A percentile compares a stretch with the other conserved stretches of the same genome.
These are phyloP conservation scores for Phaffia tasmanica DNA, from an alignment of 768 basidiomycete species.

Conservation along the genomic window DNA sequence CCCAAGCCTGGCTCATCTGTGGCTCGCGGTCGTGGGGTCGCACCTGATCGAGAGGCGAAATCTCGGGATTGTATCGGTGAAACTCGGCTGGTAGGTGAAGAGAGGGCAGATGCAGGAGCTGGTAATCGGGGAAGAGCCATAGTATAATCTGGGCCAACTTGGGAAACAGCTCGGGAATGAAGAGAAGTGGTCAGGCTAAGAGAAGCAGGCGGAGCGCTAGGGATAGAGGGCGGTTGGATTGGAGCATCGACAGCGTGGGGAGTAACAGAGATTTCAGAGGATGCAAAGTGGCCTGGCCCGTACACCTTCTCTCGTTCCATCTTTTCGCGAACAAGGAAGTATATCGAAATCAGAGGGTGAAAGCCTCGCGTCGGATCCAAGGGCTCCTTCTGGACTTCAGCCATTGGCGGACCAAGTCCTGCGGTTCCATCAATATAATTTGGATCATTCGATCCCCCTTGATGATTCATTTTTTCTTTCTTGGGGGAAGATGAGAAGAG, in stretches of 20 bases:
- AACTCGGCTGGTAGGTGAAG: conserved; percentile 9
- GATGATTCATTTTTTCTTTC: conserved; percentile 28
- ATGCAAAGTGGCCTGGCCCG: conserved; percentile 86
- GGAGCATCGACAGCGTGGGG: conserved; percentile 3
- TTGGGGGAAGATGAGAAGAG: conserved; percentile 48
- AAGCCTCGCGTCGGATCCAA: conserved; percentile 82
- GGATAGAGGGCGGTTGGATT: conserved; percentile 29
- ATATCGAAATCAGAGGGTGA: conserved; percentile 90
- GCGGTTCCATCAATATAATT: conserved; percentile 14
- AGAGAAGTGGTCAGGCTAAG: conserved; percentile 23
- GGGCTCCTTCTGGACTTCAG: conserved; percentile 42
- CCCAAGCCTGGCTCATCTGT: conserved; percentile 22
- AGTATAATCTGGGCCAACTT: conserved; percentile 43
- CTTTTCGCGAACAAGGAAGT: conserved; percentile 91
- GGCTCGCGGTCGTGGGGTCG: conserved; percentile 21
- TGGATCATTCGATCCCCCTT: conserved; percentile 5
- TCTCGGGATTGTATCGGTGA: conserved; percentile 1
- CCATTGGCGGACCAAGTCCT: conserved; percentile 11
- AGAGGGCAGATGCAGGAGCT: conserved; percentile 55
- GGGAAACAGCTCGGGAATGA: conserved; percentile 18
- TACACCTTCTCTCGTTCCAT: conserved; percentile 87
- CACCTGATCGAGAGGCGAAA: neutral
- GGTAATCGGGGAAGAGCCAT: conserved; percentile 74
- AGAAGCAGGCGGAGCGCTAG: conserved; percentile 23
- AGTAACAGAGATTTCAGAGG: conserved; percentile 55